A percentile compares a stretch with the other conserved stretches of the same genome.
These are phyloP conservation scores for Pulveroboletus ravenelii DNA, from an alignment of 768 basidiomycete genomes.

Conservation along the genomic window DNA sequence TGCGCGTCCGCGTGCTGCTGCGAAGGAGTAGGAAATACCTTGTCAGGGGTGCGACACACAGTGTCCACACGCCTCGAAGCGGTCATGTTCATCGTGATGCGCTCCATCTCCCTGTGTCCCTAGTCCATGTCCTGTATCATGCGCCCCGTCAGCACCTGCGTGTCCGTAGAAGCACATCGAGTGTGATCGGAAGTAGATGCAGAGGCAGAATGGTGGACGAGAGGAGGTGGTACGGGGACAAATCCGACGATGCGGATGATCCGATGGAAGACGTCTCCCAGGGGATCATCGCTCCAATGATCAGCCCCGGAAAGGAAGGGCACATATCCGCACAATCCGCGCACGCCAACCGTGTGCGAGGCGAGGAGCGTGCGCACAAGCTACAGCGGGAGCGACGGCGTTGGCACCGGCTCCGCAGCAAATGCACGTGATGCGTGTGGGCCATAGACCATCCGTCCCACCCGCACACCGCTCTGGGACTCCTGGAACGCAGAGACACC, in stretches of 20 bases:
- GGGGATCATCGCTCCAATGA: constrained; percentile 24
- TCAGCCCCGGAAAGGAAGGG: constrained; percentile 18
- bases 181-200: neutral
- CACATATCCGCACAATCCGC: constrained; percentile 9
- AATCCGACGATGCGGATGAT: constrained; percentile 45
- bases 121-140: neutral
- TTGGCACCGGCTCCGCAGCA: constrained; percentile 1
- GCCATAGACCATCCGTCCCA: constrained; percentile 16
- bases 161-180: neutral
- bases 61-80: neutral
- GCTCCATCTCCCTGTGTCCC: neutral
- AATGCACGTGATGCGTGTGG: constrained; percentile 11
- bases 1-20: constrained; percentile 25
- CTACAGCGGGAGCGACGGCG: constrained; percentile 32
- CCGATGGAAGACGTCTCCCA: constrained; percentile 37
- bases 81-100: neutral
- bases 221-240: constrained; percentile 25
- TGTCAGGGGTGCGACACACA: neutral
- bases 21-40: constrained; percentile 10
- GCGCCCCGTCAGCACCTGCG: neutral
- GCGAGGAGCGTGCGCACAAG: constrained; percentile 26
- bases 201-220: neutral
- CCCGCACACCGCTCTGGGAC: constrained; percentile 23
- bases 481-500: constrained; percentile 9
- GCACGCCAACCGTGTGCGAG: constrained; percentile 19